These are phyloP conservation scores for Mycocentrospora acerina DNA, from an alignment of 2,329 filamentous ascomycete genomes.

Conservation along the genomic window DNA sequence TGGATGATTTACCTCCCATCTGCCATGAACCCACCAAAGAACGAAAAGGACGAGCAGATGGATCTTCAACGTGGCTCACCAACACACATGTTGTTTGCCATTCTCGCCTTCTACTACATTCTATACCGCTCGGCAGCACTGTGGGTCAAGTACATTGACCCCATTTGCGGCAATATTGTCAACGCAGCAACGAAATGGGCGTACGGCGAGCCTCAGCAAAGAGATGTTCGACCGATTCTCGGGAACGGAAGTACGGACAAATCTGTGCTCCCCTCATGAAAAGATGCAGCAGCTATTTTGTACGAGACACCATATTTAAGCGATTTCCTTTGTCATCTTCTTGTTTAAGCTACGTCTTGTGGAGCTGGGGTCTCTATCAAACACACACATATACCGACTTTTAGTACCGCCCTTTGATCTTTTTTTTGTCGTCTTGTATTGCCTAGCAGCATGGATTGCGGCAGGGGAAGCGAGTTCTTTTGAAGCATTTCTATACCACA, in stretches of 20 bases:
- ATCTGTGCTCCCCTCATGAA: constrained; percentile 26
- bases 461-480: too few species aligned
- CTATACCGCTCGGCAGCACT: constrained; percentile 36
- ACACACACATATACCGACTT: too few species aligned
- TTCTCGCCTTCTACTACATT: constrained; percentile 39
- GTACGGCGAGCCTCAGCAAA: constrained; percentile 25
- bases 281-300: too few species aligned
- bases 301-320: too few species aligned
- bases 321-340: too few species aligned
- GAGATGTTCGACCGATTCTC: constrained; percentile 22
- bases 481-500: too few species aligned
- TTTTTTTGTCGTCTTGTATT: too few species aligned
- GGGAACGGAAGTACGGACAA: constrained; percentile 20
- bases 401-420: too few species aligned
- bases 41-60: constrained; percentile 39
- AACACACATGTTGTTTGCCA: constrained; percentile 36
- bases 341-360: too few species aligned
- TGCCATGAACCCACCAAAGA: constrained; percentile 39
- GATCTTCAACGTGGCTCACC: constrained; percentile 37
- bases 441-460: too few species aligned
- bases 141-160: constrained; percentile 40
- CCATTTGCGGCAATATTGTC: constrained; percentile 34
- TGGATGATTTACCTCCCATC: constrained; percentile 58
- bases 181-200: constrained; percentile 37
- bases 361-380: too few species aligned